phyloP scores from a whole-genome alignment of 2,329 filamentous ascomycete species.

The Talaromyces albobiverticillius region DNA sequence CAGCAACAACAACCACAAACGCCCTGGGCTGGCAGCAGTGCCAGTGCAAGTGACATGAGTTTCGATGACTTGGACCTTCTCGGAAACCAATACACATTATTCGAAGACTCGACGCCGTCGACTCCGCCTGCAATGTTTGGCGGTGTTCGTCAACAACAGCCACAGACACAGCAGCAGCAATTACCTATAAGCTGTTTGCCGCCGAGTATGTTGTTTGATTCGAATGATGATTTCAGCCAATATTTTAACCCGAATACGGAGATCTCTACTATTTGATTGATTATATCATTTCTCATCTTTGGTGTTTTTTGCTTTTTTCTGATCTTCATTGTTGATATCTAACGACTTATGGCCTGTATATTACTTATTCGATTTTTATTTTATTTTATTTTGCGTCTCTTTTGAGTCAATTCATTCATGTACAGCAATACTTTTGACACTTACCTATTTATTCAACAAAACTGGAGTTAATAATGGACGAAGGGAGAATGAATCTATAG shows the following conservation, averaged over 20 bases:
- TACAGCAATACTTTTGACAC: background rate
- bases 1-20: background rate
- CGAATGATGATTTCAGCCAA: constrained; percentile 39
- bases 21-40: background rate
- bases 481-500: no score
- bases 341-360: constrained; percentile 11
- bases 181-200: constrained; percentile 34
- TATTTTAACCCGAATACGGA: constrained; percentile 39
- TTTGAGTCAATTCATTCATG: background rate
- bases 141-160: constrained; percentile 13
- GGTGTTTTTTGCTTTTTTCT: no score
- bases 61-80: constrained; percentile 15
- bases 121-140: constrained; percentile 30
- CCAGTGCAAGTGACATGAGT: background rate
- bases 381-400: background rate
- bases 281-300: no score
- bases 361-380: background rate
- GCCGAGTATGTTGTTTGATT: constrained; percentile 27
- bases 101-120: constrained; percentile 30
- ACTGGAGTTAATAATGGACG: no score
- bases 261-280: constrained; percentile 35
- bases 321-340: background rate
- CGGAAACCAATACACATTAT: constrained; percentile 11
- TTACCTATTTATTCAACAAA: no score
- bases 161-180: constrained; percentile 15